phyloP scores from a whole-genome alignment of 208 protist genomes.

The Naegleria lovaniensis region DNA sequence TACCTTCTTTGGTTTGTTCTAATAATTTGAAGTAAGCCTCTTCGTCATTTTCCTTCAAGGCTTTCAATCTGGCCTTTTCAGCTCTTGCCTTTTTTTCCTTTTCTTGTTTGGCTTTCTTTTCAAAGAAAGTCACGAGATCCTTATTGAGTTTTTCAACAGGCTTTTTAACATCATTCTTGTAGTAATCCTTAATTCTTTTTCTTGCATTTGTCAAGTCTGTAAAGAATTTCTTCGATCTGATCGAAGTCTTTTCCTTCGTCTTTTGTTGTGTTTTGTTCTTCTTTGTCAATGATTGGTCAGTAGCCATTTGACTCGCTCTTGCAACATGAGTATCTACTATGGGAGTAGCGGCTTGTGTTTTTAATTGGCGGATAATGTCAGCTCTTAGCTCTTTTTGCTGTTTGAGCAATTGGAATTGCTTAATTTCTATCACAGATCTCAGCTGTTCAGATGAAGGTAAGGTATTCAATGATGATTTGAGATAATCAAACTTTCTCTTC shows the following conservation, averaged over 20 bases:
- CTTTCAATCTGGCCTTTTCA: background rate
- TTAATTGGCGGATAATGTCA: background rate
- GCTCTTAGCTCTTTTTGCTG: background rate
- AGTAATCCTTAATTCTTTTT: background rate
- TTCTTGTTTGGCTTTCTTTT: background rate
- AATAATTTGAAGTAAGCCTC: slow-evolving; percentile 13
- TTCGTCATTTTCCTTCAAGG: slow-evolving; percentile 17
- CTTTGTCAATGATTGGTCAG: background rate
- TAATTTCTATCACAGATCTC: background rate
- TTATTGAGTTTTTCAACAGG: background rate
- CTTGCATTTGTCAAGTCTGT: background rate
- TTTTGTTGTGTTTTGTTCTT: background rate
- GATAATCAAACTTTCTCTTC: background rate
- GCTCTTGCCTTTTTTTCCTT: slow-evolving; percentile 7
- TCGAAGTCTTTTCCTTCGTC: background rate
- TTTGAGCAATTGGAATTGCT: background rate
- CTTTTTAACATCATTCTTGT: background rate
- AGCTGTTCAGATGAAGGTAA: background rate
- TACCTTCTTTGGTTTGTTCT: background rate
- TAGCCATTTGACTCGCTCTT: background rate
- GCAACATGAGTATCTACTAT: background rate
- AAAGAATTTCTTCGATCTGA: background rate
- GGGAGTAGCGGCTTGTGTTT: background rate
- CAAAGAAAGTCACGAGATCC: background rate
- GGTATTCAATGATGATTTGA: background rate